Base-by-base conservation (phyloP, 192 early-diverging fungal genomes). In the Umbelopsis vinacea region DNA sequence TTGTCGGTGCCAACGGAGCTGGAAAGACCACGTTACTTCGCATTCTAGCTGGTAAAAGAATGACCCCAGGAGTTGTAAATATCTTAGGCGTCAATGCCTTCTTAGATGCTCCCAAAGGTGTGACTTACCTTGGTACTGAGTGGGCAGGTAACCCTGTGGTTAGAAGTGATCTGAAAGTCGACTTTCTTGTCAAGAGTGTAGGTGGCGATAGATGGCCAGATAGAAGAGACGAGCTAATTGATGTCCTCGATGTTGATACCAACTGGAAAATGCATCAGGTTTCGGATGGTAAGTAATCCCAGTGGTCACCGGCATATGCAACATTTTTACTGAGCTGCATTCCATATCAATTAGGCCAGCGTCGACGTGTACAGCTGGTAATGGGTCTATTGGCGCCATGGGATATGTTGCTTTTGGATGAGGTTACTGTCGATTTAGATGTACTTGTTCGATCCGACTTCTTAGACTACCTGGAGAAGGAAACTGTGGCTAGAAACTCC, bases 361-460 rank as follows among this genome's bases (percentile, higher is more conserved):
- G 85, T 52, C 74, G 86, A 22, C 75, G 86, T 1, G 92, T 94
- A 4, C 92, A 94, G 68, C 85, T 93, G 54, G 90, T 94, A 3
- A 84, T 94, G 52, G 92, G 92, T 5, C 69, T 93, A 23, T 69
- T 93, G 70, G 81, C 87, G 26, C 91, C 87, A 29, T 92, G 88
- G 89, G 78, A 86, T 10, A 63, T 94, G 3, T 75, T 94, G 8
- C 75, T 94, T 33, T 70, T 94, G 26, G 92, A 94, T 73, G 92
- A 94, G 76, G 92, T 94, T 22, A 94, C 92, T 0, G 90, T 92
- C 11, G 92, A 94, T 80, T 76, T 94, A 24, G 92, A 94, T 81
- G 89, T 93, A 5, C 78, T 93, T 14, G 92, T 92, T n/a, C 81
- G 92, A 37, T 63, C 79, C 7, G 86, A 92, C 74, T 82, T 94